These are phyloP conservation scores for Botryotinia globosa DNA, from an alignment of 2,329 filamentous ascomycete species.

Conservation along the genomic window DNA sequence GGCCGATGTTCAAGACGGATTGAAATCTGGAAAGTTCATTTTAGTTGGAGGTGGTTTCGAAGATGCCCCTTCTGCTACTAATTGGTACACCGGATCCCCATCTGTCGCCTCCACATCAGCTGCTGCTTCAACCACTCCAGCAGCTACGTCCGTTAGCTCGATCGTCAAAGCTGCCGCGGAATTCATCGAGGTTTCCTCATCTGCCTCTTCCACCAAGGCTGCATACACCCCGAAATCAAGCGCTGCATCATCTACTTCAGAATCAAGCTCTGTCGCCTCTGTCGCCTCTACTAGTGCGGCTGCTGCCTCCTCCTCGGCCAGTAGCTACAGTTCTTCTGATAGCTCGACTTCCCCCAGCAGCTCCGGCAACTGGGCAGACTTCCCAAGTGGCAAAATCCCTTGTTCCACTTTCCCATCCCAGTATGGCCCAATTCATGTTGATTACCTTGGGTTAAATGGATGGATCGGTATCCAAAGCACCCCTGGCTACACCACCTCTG, in stretches of 20 bases:
- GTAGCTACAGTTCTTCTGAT: constrained; percentile 22
- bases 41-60: constrained; percentile 54
- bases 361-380: constrained; percentile 61
- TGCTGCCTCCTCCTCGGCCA: constrained; percentile 27
- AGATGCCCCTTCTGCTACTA: constrained; percentile 49
- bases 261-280: constrained; percentile 31
- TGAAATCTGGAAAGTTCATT: constrained; percentile 68
- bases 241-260: constrained; percentile 32
- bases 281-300: neutral
- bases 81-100: constrained; percentile 34
- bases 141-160: constrained; percentile 26
- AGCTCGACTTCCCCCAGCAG: constrained; percentile 19
- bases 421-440: constrained; percentile 73
- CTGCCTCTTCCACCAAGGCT: constrained; percentile 31
- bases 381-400: constrained; percentile 70
- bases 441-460: constrained; percentile 67
- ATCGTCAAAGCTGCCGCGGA: constrained; percentile 6
- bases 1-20: constrained; percentile 66
- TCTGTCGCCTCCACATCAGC: constrained; percentile 33
- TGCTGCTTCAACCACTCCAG: constrained; percentile 34
- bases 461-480: constrained; percentile 76
- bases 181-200: constrained; percentile 2
- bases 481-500: constrained; percentile 48
- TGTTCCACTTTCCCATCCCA: constrained; percentile 74
- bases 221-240: constrained; percentile 24